Conservation (phyloP, 1,284 basidiomycete species). For the Abortiporus biennis region DNA sequence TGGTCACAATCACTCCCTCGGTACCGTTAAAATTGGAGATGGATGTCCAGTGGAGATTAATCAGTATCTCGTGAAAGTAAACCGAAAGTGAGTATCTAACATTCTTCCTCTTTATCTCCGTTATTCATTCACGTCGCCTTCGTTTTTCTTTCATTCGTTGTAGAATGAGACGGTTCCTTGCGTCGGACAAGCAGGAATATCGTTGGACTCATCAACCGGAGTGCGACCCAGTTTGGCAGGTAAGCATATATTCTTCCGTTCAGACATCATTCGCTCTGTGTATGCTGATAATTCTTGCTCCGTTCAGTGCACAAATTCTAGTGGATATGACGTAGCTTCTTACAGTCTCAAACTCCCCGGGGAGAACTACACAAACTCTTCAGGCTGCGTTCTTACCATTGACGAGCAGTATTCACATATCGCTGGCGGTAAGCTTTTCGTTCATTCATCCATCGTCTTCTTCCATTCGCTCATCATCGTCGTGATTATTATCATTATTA, state of each 20-base stretch:
- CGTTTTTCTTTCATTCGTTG: conserved; percentile 25
- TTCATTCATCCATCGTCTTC: conserved; percentile 2
- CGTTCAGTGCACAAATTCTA: conserved; percentile 46
- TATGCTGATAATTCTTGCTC: background rate
- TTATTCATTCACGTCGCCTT: conserved; percentile 2
- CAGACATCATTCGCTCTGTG: background rate
- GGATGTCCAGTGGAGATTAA: conserved; percentile 39
- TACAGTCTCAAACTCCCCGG: conserved; percentile 50
- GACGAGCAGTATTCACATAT: conserved; percentile 52
- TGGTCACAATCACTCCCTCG: conserved; percentile 40
- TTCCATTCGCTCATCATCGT: background rate
- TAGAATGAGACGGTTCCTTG: conserved; percentile 44
- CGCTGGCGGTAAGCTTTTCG: conserved; percentile 40
- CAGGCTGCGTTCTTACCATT: conserved; percentile 56
- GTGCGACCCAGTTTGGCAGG: conserved; percentile 52
- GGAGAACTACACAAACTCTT: conserved; percentile 46
- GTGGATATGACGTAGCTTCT: conserved; percentile 46
- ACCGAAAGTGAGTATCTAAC: conserved; percentile 29
- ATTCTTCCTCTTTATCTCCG: background rate
- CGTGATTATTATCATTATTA: conserved; percentile 1
- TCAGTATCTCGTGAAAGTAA: conserved; percentile 41
- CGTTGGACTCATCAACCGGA: conserved; percentile 44
- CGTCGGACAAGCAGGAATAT: conserved; percentile 53
- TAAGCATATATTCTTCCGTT: conserved; percentile 30
- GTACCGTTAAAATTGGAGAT: conserved; percentile 40